Evolutionary conservation across 768 basidiomycete genomes (phyloP).

Genomic region (Mycena epipterygia): DNA sequence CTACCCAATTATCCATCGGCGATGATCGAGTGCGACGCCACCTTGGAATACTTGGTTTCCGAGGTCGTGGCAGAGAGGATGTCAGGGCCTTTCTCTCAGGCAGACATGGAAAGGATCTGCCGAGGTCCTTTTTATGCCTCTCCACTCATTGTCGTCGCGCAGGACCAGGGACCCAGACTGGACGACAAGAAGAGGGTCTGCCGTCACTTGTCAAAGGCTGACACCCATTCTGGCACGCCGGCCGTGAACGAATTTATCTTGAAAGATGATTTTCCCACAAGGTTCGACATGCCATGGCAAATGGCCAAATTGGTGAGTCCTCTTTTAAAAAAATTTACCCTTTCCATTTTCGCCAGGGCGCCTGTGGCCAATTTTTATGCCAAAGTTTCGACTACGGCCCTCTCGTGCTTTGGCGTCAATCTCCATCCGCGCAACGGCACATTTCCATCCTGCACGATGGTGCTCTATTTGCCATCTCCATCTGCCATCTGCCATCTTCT

Average conservation of each 20-base stretch:
- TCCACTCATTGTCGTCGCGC: constrained; percentile 36
- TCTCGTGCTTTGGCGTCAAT: background rate
- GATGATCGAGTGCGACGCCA: background rate
- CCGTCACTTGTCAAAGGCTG: constrained; percentile 34
- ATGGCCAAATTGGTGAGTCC: constrained; percentile 35
- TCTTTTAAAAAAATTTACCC: too few species aligned
- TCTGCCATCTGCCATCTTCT: background rate
- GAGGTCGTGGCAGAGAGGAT: constrained; percentile 29
- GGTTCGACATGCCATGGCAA: constrained; percentile 26
- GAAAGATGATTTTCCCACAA: constrained; percentile 33
- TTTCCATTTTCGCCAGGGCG: background rate
- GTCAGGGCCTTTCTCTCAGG: constrained; percentile 37
- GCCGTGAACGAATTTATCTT: constrained; percentile 36
- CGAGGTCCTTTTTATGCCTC: constrained; percentile 46
- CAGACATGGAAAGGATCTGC: constrained; percentile 39
- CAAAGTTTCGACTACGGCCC: background rate
- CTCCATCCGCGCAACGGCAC: background rate
- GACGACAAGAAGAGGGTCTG: constrained; percentile 36
- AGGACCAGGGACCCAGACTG: constrained; percentile 28
- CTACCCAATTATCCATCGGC: constrained; percentile 33
- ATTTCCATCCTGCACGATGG: background rate
- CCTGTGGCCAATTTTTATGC: background rate
- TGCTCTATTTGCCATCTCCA: background rate
- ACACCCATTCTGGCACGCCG: background rate
- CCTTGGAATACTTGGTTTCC: constrained; percentile 30